Percentiles rank a stretch among this genome's conserved stretches.
These are phyloP conservation scores for Lentinula sp. DNA, from an alignment of 768 basidiomycete species.

Conservation along the genomic window DNA sequence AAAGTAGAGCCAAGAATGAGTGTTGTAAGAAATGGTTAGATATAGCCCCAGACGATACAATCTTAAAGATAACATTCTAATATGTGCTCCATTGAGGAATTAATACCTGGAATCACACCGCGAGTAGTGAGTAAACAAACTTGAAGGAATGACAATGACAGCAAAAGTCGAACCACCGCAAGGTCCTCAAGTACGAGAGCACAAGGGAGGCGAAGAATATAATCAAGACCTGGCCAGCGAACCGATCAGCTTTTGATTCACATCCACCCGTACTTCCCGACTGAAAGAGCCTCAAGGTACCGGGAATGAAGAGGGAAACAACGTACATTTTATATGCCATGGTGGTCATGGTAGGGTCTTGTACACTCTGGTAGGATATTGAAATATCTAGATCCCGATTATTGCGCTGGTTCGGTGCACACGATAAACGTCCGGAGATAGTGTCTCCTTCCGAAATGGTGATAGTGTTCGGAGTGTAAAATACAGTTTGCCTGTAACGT, in stretches of 20 bases:
- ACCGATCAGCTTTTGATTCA: slow-evolving; percentile 51
- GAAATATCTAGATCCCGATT: slow-evolving; percentile 92
- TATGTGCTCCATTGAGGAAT: not conserved
- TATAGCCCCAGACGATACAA: no score
- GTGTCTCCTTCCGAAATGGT: slow-evolving; percentile 65
- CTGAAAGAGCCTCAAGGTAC: slow-evolving; percentile 7
- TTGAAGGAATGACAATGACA: not conserved
- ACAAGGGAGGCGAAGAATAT: slow-evolving; percentile 11
- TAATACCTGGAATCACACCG: not conserved
- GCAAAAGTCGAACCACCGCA: not conserved
- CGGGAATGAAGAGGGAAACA: slow-evolving; percentile 10
- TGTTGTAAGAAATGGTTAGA: no score
- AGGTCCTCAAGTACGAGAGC: not conserved
- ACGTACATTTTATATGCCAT: slow-evolving; percentile 88
- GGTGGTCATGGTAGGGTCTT: slow-evolving; percentile 24
- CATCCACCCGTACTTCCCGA: slow-evolving; percentile 11
- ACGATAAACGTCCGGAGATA: slow-evolving; percentile 66
- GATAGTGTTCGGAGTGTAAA: slow-evolving; percentile 84
- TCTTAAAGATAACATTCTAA: not conserved
- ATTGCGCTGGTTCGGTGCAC: slow-evolving; percentile 88
- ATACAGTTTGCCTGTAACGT: slow-evolving; percentile 82
- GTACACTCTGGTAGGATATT: slow-evolving; percentile 57
- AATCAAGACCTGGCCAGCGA: slow-evolving; percentile 63
- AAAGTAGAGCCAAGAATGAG: not conserved
- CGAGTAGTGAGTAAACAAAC: not conserved